Evolutionary conservation across 1,139 yeast genomes (phyloP), one percentile per base, ranked within the genome.

Genomic region (Magnusiomyces magnusii): DNA sequence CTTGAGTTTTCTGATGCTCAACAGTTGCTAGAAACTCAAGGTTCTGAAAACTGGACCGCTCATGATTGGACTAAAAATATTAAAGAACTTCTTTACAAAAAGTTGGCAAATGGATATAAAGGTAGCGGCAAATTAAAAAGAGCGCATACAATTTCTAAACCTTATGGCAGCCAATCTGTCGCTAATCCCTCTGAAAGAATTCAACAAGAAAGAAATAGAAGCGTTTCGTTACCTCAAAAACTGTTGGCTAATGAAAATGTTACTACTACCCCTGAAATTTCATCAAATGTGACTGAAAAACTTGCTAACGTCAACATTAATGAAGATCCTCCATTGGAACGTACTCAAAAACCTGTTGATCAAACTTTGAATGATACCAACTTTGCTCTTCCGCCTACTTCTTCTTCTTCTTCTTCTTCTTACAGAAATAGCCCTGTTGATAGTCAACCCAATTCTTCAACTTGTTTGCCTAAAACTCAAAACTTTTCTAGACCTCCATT

Each of bases 51-150:
- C 36, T 92, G 97, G 97, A 78, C 83, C 56, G 79, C 80, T 23
- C 76, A 80, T 27, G 82, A 83, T 44, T 93, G 98, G 98, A 79
- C 80, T 61, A 66, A 66, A 0, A 81, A 82, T 58, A 80, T 91
- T 60, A 88, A 87, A 69, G 55, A 50, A 27, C 39, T 21, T 24
- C 31, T 53, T 42, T 19, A 31, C n/a, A 24, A 44, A 28, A 44
- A 44, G 24, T 21, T 50, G 2, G 27, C 53, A 9, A 50, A 19
- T 27, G 55, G 55, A 1, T 53, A 53, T 28, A 53, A 53, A 23
- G 55, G 55, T 10, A 42, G 55, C 21, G 55, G 55, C 27, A 44
- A 27, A 27, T 15, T 53, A 3, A 17, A 25, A 10, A 39, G 55
- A 3, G 42, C 55, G 9, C 42, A 53, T 28, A 53, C 53, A 7